Conservation (phyloP, 345 rosid species). For the sweet orange (Citrus sinensis) region DNA sequence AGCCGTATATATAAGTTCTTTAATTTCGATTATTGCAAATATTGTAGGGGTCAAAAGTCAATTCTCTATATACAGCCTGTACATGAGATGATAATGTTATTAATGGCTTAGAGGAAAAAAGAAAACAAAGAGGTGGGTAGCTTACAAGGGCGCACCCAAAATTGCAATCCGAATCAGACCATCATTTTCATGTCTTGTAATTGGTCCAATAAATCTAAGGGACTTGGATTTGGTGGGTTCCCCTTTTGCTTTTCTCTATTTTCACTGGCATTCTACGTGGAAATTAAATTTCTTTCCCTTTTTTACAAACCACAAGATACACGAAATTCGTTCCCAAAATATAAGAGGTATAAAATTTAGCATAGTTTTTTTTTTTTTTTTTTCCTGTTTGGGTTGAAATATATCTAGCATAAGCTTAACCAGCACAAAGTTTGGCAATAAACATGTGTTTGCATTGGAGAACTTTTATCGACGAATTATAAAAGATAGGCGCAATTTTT, state of each 20-base stretch:
- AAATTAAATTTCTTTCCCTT: neutral
- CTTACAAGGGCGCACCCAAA: slow-evolving; percentile 37
- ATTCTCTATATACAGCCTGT: neutral
- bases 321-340: neutral
- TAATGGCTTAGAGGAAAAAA: slow-evolving; percentile 4
- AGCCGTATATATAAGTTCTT: neutral
- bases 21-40: neutral
- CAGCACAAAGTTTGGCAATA: too few species aligned
- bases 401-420: too few species aligned
- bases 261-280: neutral
- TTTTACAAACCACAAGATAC: neutral
- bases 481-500: neutral
- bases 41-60: neutral
- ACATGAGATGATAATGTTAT: slow-evolving; percentile 24
- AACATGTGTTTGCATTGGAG: too few species aligned
- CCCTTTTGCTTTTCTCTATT: neutral
- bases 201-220: slow-evolving; percentile 24
- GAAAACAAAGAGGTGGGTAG: slow-evolving; percentile 16
- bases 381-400: too few species aligned
- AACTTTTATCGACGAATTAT: neutral
- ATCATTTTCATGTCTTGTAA: slow-evolving; percentile 33
- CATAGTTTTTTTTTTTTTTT: too few species aligned
- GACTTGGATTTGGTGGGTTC: slow-evolving; percentile 11
- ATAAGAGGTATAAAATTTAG: neutral
- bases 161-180: slow-evolving; percentile 64